These are phyloP conservation scores for Triticum aestivum DNA, from an alignment of 176 grass and related monocot genomes.

Conservation along the genomic window IWGSC_CS_RefSeq_v2.1 NC_057803.1:744839702-744840201, in stretches of 20 bases:
- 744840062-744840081: slow-evolving; percentile 40
- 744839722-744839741: background rate
- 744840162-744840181: background rate
- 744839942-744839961: slow-evolving; percentile 29
- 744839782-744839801: background rate
- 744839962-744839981: background rate
- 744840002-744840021: slow-evolving; percentile 15
- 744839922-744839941: slow-evolving; percentile 31
- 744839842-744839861: background rate
- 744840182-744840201: background rate
- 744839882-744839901: slow-evolving; percentile 33
- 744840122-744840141: slow-evolving; percentile 23
- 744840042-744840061: slow-evolving; percentile 34
- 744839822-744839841: background rate
- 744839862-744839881: slow-evolving; percentile 19
- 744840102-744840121: slow-evolving; percentile 37
- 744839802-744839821: background rate
- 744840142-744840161: background rate
- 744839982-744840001: background rate
- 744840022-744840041: background rate
- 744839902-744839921: slow-evolving; percentile 36
- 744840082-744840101: slow-evolving; percentile 38
- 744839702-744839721: background rate
- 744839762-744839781: slow-evolving; percentile 16
- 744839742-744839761: background rate